A percentile compares a stretch with the other conserved stretches of the same genome.
Conservation (phyloP, 805 yeast species). For the Metschnikowia kunwiensis region DNA sequence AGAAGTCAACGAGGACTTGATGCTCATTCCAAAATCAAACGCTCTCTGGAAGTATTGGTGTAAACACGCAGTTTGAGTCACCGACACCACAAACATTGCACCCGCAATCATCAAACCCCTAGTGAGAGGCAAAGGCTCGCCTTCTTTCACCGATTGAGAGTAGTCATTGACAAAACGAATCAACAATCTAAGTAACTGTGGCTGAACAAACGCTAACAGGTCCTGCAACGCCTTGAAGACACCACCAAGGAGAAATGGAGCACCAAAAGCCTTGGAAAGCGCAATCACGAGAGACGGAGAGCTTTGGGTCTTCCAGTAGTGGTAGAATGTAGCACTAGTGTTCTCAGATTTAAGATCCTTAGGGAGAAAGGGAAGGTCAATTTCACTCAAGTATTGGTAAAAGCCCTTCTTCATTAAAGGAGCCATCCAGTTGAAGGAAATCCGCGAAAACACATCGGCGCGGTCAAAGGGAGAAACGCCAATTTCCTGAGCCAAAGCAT, state of each 20-base stretch:
- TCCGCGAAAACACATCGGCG: slow-evolving; percentile 61
- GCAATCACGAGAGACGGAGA: slow-evolving; percentile 58
- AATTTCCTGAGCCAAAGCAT: slow-evolving; percentile 3
- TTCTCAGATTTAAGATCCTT: slow-evolving; percentile 53
- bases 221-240: slow-evolving; percentile 73
- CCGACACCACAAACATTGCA: slow-evolving; percentile 71
- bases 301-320: slow-evolving; percentile 60
- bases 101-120: slow-evolving; percentile 73
- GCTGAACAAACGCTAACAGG: slow-evolving; percentile 48
- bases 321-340: slow-evolving; percentile 48
- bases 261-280: slow-evolving; percentile 68
- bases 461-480: slow-evolving; percentile 18
- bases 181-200: slow-evolving; percentile 27
- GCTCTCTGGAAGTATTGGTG: slow-evolving; percentile 79
- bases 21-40: slow-evolving; percentile 73
- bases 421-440: slow-evolving; percentile 92
- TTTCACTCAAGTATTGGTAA: slow-evolving; percentile 48
- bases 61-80: slow-evolving; percentile 71
- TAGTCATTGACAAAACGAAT: slow-evolving; percentile 40
- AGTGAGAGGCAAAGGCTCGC: slow-evolving; percentile 57
- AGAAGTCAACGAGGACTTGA: slow-evolving; percentile 66
- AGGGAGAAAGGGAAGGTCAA: slow-evolving; percentile 82
- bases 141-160: slow-evolving; percentile 31
- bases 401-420: slow-evolving; percentile 78
- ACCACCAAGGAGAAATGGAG: slow-evolving; percentile 67